Base-by-base conservation (phyloP, 2,329 filamentous ascomycete genomes). In the Aspergillus sp. region DNA sequence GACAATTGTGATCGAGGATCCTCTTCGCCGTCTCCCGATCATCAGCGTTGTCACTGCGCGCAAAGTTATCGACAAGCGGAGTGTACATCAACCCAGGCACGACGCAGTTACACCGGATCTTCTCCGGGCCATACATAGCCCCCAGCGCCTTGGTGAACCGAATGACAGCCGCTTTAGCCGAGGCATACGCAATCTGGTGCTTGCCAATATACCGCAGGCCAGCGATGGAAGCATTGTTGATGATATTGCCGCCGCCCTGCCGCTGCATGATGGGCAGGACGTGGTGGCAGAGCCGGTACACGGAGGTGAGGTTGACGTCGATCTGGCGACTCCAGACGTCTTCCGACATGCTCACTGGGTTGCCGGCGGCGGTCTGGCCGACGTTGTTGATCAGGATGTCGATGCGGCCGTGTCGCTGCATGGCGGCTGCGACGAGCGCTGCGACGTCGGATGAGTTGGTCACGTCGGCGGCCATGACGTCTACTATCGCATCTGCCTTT, bases 341-440 rank as follows among this genome's bases (percentile, higher is more conserved):
- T 49, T 84, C 80, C 0, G 50, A 45, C 71, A 83, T 77, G 16
- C 11, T 21, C 1, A 4, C 40, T 3, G 40, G 40, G 40, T 17
- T 17, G 1, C 40, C 40, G 16, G 40, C 14, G 11, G n/a, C 40
- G 4, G 40, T 17, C 11, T 21, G n/a, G 6, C 40, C 40, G 16
- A 42, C 40, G 9, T 85, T 85, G 57, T 84, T 84, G 14, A 87
- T 64, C 0, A 86, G 68, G 20, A 86, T 80, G 56, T 86, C 83
- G 49, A 85, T 79, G 6, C 79, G 74, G 9, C 81, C 81, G 54
- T 83, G 76, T 36, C 76, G 78, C 19, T 9, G 16, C 19, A 42
- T 23, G 2, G 14, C n/a, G 16, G 16, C 40, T 2, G 16, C 40
- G 16, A 42, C 40, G 16, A 42, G 5, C 16, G 16, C 16, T 7